These are phyloP conservation scores for Erigeron canadensis DNA, from an alignment of 129 eudicot species.

Conservation along the genomic window DNA sequence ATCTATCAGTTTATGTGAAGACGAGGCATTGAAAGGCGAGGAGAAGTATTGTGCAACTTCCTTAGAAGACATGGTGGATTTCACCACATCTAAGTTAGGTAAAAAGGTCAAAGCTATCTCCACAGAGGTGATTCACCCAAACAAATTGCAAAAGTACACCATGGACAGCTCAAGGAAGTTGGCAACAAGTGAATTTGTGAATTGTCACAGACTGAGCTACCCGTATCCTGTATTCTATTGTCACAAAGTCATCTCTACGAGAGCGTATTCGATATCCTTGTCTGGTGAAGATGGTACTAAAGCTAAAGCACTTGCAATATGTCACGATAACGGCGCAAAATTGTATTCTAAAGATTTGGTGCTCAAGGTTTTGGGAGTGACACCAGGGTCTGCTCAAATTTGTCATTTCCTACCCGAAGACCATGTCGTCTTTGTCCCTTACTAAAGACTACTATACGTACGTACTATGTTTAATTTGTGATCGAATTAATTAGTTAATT, in stretches of 20 bases:
- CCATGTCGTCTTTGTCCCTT: conserved; percentile 48
- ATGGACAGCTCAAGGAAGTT: conserved; percentile 27
- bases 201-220: conserved; percentile 44
- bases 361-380: conserved; percentile 44
- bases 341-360: conserved; percentile 58
- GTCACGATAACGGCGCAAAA: conserved; percentile 41
- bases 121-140: conserved; percentile 19
- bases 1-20: conserved; percentile 47
- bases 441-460: conserved; percentile 18
- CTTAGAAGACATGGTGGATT: conserved; percentile 55
- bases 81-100: conserved; percentile 42
- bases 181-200: conserved; percentile 18
- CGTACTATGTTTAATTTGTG: no score
- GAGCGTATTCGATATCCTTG: conserved; percentile 35
- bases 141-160: conserved; percentile 23
- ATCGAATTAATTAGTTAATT: no score
- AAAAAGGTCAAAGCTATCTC: conserved; percentile 35
- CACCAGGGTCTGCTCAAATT: conserved; percentile 48
- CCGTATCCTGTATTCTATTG: conserved; percentile 53
- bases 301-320: conserved; percentile 42
- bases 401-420: conserved; percentile 62
- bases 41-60: conserved; percentile 54
- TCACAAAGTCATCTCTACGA: conserved; percentile 29
- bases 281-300: conserved; percentile 37
- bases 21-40: conserved; percentile 37